Evolutionary conservation across 306 rosid species (phyloP), one percentile per base, ranked within the genome.

Genomic region (Ochetophila trinervis): DNA sequence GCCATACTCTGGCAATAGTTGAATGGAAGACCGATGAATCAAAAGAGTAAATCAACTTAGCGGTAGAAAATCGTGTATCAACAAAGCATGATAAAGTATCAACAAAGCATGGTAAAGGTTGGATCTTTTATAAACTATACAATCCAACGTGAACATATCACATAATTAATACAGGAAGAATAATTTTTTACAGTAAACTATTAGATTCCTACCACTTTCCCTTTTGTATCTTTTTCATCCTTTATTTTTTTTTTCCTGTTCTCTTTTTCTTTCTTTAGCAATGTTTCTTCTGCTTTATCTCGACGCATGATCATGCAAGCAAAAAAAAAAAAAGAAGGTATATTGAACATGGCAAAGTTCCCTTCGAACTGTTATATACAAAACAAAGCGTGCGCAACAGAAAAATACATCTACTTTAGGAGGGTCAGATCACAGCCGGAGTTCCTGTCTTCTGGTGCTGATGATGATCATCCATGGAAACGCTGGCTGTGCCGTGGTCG

Each of bases 1-100:
- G 99, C 76, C 97, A 90, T 81, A 90, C 99, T 37, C 70, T 90
- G 76, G 97, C 99, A 15, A 56, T 84, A 3, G 96, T 84, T 35
- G 86, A 90, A 70, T 87, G 95, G 97, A 70, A 82, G 59, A 57
- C 24, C 35, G 89, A 79, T n/a, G 85, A 84, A 59, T 45, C 77
- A 34, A 23, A 71, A 49, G 66, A 73, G 6, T 77, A 67, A n/a
- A 73, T 64, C 35, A 23, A 7, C 6, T 58, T 13, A 27, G 32
- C 64, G n/a, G 20, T 53, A 17, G 65, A 74, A 23, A 58, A 55
- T 24, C 63, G 53, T 68, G 60, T 20, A 27, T 30, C 19, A 30
- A 50, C 60, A 59, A 50, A 27, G 34, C 18, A 47, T 50, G 36
- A 40, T 19, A 32, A n/a, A n/a, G 60, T 20, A 27, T 30, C 19